A percentile compares a stretch with the other conserved stretches of the same genome.
These are phyloP conservation scores for Ochetophila trinervis DNA, from an alignment of 306 rosid genomes.

Conservation along the genomic window DNA sequence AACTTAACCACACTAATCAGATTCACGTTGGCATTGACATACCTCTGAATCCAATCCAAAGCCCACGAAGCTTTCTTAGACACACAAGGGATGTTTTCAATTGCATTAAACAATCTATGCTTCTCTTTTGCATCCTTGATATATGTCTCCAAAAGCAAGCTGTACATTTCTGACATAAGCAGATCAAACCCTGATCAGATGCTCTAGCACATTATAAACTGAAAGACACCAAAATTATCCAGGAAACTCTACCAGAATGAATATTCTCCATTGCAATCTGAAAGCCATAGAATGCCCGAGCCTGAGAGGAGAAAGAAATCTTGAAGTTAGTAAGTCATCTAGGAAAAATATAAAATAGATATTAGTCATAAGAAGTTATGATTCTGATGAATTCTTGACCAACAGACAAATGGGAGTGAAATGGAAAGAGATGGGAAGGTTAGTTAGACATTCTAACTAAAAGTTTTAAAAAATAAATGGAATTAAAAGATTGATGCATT, in stretches of 20 bases:
- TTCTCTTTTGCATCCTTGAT: slow-evolving; percentile 87
- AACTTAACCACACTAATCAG: not conserved
- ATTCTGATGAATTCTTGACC: not conserved
- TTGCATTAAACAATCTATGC: slow-evolving; percentile 72
- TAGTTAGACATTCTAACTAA: not conserved
- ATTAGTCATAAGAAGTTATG: not conserved
- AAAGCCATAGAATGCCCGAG: slow-evolving; percentile 91
- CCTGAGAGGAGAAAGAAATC: slow-evolving; percentile 40
- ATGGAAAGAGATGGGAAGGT: not conserved
- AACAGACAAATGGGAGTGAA: not conserved
- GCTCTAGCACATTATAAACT: slow-evolving; percentile 9
- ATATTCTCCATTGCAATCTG: slow-evolving; percentile 94
- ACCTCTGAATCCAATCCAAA: slow-evolving; percentile 80
- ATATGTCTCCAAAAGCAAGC: slow-evolving; percentile 84
- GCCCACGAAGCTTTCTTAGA: slow-evolving; percentile 89
- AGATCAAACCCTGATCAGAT: slow-evolving; percentile 24
- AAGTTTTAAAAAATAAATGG: not conserved
- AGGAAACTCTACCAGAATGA: slow-evolving; percentile 67
- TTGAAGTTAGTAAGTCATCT: slow-evolving; percentile 27
- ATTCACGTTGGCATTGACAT: not conserved
- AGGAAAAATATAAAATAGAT: slow-evolving; percentile 6
- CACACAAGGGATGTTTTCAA: slow-evolving; percentile 81
- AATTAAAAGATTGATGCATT: not conserved
- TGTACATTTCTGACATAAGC: slow-evolving; percentile 74
- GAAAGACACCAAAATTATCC: slow-evolving; percentile 11